Percentiles rank a stretch among this genome's conserved stretches.
These are phyloP conservation scores for Catharanthus roseus DNA, from an alignment of 257 asterid genomes.

Conservation along the genomic window DNA sequence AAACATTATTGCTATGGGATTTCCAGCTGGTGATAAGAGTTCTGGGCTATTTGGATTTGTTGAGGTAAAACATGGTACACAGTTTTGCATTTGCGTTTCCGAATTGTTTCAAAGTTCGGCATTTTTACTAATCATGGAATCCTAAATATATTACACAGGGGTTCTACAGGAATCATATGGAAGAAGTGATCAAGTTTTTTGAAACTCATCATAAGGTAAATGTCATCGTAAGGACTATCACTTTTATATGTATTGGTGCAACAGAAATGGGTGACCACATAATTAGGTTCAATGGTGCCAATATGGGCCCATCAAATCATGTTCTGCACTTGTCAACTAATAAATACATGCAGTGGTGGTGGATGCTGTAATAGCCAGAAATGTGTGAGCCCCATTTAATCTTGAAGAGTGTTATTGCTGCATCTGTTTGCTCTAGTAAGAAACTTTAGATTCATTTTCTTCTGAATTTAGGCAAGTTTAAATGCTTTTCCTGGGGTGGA, in stretches of 20 bases:
- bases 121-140: constrained; percentile 18
- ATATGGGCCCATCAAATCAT: neutral
- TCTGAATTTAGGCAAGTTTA: neutral
- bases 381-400: neutral
- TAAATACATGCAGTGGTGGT: neutral
- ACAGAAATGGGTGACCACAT: neutral
- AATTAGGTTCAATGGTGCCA: neutral
- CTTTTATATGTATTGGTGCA: neutral
- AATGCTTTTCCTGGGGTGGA: too few relatives aligned
- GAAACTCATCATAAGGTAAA: constrained; percentile 93
- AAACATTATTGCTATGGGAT: constrained; percentile 97
- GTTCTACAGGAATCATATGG: constrained; percentile 93
- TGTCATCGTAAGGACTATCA: neutral
- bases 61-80: constrained; percentile 49
- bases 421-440: neutral
- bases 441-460: neutral
- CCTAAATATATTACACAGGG: constrained; percentile 53
- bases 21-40: constrained; percentile 97
- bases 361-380: neutral
- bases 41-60: constrained; percentile 94
- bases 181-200: constrained; percentile 92
- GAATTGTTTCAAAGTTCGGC: neutral
- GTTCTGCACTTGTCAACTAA: neutral
- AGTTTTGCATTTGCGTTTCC: constrained; percentile 8
- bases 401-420: neutral